Conservation (phyloP, 116 monocot species). For the Trichopus zeylanicus region DNA sequence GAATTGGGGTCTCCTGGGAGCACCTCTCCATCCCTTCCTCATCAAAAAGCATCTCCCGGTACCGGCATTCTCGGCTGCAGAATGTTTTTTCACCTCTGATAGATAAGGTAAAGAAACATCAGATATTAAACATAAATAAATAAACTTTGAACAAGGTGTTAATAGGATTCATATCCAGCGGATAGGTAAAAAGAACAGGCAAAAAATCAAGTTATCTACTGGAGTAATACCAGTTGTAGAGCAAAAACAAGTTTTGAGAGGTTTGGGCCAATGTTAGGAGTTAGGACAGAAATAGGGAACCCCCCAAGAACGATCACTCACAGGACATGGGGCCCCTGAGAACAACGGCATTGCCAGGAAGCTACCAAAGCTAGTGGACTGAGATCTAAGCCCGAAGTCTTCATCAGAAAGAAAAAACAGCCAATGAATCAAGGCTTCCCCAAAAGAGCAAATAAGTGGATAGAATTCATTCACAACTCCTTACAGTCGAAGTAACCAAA, state of each 20-base stretch:
- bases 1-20: slow-evolving; percentile 5
- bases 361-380: background rate
- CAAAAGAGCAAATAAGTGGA: background rate
- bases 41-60: slow-evolving; percentile 32
- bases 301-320: background rate
- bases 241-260: background rate
- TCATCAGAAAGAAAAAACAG: no score
- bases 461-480: background rate
- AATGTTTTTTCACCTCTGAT: slow-evolving; percentile 59
- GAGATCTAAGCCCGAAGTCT: background rate
- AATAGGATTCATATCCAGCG: no score
- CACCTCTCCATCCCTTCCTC: slow-evolving; percentile 22
- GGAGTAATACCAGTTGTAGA: no score
- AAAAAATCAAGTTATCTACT: no score
- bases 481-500: no score
- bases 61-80: slow-evolving; percentile 48
- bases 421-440: no score
- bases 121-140: no score
- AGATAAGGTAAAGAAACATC: background rate
- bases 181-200: no score
- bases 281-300: background rate
- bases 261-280: background rate
- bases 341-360: no score
- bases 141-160: no score
- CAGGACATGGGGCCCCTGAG: background rate